Base-by-base conservation (phyloP, 2,329 filamentous ascomycete species). In the Xylaria sp. region DNA sequence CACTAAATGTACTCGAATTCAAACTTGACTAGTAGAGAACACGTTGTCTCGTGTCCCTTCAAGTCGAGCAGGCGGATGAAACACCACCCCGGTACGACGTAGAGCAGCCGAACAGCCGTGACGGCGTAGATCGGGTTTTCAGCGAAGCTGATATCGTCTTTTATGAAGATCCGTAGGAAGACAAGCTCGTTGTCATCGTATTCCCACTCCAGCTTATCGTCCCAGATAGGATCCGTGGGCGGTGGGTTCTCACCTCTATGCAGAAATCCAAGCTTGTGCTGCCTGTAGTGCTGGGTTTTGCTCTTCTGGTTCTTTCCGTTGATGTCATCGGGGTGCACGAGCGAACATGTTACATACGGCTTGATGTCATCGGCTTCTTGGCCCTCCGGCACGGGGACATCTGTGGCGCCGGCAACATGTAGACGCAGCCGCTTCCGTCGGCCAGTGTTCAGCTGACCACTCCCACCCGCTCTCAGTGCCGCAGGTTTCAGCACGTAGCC, bases 401-500 rank as follows among this genome's bases (percentile, higher is more conserved):
- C 84, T 0, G 85, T 85, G 1, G 87, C 88, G 17, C 88, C 88
- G 1, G 80, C 88, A 15, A 90, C 79, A 63, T 83, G 85, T 1
- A 90, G 76, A 0, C 80, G 77, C 0, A 90, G 78, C 55, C 74
- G 81, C 75, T 79, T 84, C 67, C 73, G 80, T 21, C 78, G 77
- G 2, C 77, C 76, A 1, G 78, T 81, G 60, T 75, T 77, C 23
- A 85, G 70, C 7, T 75, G 77, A 10, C 85, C 85, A 47, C 73
- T 77, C 2, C 86, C 87, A 4, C 84, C 85, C 0, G 76, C 72
- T 3, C 87, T 84, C 0, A 90, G 77, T 1, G 83, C 79, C 0
- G 81, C 80, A 0, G 88, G 88, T 72, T 90, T 90, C 21, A 90
- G 77, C 1, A 90, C 83, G 68, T 85, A 90, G 7, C 88, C 88